Base-by-base conservation (phyloP, 2,329 filamentous ascomycete genomes). In the Calonectria honghensis region DNA sequence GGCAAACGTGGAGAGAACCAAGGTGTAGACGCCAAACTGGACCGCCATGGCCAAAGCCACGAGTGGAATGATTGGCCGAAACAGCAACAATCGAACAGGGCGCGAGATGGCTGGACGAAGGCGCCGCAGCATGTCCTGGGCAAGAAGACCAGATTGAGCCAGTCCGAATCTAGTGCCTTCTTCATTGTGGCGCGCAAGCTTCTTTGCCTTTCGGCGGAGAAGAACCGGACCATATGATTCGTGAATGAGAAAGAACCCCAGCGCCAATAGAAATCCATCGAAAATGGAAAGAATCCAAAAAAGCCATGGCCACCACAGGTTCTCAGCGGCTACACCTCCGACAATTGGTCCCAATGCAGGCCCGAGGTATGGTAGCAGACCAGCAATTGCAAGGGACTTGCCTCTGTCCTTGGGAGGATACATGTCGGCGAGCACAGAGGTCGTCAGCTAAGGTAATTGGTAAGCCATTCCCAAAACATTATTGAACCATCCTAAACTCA, bases 321-420 rank as follows among this genome's bases (percentile, higher is more conserved):
- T 86, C 78, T 94, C 85, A 0, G 92, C 87, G 29, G 94, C 91
- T 78, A 92, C 91, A 0, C 92, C 93, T 27, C 93, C 93, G 0
- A 91, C 88, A 10, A 95, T 91, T 0, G 93, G 93, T 0, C 93
- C 93, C 1, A 94, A 85, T 0, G 93, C 92, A 0, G 93, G 93
- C 0, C 93, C 93, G 0, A 95, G 87, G 41, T 77, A 78, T 6
- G 80, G 80, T 6, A 81, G 16, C 7, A 81, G 68, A 1, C 66
- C 76, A 20, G 83, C 82, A 41, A 86, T 81, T 27, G 84, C 83
- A 3, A 83, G 77, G 0, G 85, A 84, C 51, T 82, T 84, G 54
- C 85, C 85, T 18, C 85, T 82, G 7, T 86, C 81, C 50, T 85
- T 78, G 13, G 81, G 77, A 5, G 73, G 75, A 54, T 83, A 86